Conservation (phyloP, 2,329 filamentous ascomycete species). For the Nannizziopsis arthrosporioides region DNA sequence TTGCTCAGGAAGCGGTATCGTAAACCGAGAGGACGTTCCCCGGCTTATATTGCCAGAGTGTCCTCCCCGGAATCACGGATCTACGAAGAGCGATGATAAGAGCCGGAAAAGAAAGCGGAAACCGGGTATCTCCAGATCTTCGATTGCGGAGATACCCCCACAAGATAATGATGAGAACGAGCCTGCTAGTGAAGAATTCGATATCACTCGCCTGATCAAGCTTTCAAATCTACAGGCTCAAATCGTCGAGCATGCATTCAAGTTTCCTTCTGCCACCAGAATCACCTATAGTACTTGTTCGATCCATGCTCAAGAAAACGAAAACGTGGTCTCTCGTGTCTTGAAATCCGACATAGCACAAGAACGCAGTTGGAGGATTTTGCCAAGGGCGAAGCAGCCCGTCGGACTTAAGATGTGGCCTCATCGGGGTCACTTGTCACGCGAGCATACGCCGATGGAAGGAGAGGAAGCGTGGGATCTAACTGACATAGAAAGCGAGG, state of each 20-base stretch:
- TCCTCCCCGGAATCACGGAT: constrained; percentile 9
- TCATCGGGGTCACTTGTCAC: constrained; percentile 48
- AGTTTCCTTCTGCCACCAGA: constrained; percentile 60
- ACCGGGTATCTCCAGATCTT: constrained; percentile 16
- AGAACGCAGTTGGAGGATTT: constrained; percentile 62
- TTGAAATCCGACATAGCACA: constrained; percentile 56
- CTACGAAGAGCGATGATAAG: constrained; percentile 20
- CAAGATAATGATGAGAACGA: constrained; percentile 12
- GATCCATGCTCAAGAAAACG: constrained; percentile 76
- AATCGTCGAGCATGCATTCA: constrained; percentile 72
- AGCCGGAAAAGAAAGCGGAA: constrained; percentile 36
- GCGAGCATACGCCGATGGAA: constrained; percentile 16
- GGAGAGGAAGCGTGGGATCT: constrained; percentile 15
- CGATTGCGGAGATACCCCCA: constrained; percentile 6
- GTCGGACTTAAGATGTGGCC: constrained; percentile 65
- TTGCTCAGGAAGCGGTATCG: constrained; percentile 90
- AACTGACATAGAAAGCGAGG: constrained; percentile 46
- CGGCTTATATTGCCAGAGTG: constrained; percentile 48
- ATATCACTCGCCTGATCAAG: constrained; percentile 53
- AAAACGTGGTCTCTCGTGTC: constrained; percentile 64
- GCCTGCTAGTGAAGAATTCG: constrained; percentile 39
- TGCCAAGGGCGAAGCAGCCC: constrained; percentile 61
- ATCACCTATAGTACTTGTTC: constrained; percentile 95
- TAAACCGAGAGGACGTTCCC: constrained; percentile 72
- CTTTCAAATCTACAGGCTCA: constrained; percentile 72